These are phyloP conservation scores for Rubus idaeus DNA, from an alignment of 306 rosid genomes.

Conservation along the genomic window DNA sequence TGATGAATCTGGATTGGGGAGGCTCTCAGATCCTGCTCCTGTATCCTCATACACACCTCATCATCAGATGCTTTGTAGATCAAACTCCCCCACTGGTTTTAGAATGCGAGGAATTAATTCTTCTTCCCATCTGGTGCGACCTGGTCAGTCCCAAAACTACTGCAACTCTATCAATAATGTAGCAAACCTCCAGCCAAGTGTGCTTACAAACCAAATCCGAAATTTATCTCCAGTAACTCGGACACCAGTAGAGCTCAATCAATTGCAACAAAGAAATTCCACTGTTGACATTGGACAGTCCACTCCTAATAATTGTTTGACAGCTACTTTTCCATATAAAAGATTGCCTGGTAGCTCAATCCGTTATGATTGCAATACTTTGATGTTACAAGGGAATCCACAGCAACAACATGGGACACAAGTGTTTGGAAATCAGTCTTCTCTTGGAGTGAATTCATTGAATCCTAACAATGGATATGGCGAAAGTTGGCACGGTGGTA, in stretches of 20 bases:
- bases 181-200: conserved; percentile 44
- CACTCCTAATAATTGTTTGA: conserved; percentile 30
- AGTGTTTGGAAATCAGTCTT: conserved; percentile 40
- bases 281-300: conserved; percentile 38
- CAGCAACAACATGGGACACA: conserved; percentile 28
- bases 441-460: conserved; percentile 28
- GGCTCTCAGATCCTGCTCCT: conserved; percentile 37
- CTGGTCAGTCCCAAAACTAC: conserved; percentile 35
- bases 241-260: conserved; percentile 47
- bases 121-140: conserved; percentile 42
- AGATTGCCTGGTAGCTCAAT: conserved; percentile 22
- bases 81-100: conserved; percentile 48
- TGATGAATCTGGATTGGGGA: conserved; percentile 51
- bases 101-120: conserved; percentile 42
- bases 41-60: conserved; percentile 44
- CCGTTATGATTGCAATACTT: conserved; percentile 34
- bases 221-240: conserved; percentile 48
- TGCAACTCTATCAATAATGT: conserved; percentile 35
- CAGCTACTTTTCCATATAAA: conserved; percentile 35
- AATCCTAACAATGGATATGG: conserved; percentile 33
- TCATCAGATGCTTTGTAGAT: conserved; percentile 40
- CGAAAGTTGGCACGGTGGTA: conserved; percentile 28
- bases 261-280: conserved; percentile 48
- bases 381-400: conserved; percentile 50
- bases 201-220: conserved; percentile 47